A percentile compares a stretch with the other conserved stretches of the same genome.
Conservation (phyloP, 331 rosid species). For the Acacia pycnantha region DNA sequence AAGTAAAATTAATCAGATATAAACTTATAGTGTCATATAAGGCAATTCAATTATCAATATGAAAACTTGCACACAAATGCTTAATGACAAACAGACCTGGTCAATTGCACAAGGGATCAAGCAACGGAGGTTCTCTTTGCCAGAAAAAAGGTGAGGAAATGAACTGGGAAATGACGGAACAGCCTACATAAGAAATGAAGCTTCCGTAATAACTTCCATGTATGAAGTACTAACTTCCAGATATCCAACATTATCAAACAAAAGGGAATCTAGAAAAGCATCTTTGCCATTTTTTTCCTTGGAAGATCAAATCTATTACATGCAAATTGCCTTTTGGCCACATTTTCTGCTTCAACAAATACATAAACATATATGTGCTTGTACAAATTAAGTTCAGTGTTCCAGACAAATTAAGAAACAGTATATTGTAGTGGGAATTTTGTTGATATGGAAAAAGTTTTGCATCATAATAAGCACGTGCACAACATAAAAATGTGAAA, state of each 20-base stretch:
- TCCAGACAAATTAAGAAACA: neutral
- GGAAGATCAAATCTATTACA: neutral
- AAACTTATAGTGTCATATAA: neutral
- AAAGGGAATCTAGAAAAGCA: constrained; percentile 12
- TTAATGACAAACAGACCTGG: constrained; percentile 54
- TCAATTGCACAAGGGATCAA: constrained; percentile 95
- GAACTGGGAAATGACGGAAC: constrained; percentile 97
- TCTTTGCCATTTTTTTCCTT: neutral
- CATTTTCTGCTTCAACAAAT: neutral
- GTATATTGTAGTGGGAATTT: neutral
- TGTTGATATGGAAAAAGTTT: neutral
- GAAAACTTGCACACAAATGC: neutral
- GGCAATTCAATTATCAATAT: constrained; percentile 13
- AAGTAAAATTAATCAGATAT: constrained; percentile 15
- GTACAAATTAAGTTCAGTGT: neutral
- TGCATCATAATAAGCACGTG: neutral
- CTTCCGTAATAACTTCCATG: constrained; percentile 12
- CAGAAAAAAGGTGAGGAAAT: constrained; percentile 88
- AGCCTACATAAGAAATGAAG: constrained; percentile 60
- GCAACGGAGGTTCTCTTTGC: constrained; percentile 73
- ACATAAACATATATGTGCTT: neutral
- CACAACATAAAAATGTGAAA: neutral
- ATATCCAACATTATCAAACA: constrained; percentile 9
- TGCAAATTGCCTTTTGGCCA: neutral
- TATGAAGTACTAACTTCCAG: neutral